These are phyloP conservation scores for Aspergillus alliaceus DNA, from an alignment of 2,329 filamentous ascomycete species.

Conservation along the genomic window DNA sequence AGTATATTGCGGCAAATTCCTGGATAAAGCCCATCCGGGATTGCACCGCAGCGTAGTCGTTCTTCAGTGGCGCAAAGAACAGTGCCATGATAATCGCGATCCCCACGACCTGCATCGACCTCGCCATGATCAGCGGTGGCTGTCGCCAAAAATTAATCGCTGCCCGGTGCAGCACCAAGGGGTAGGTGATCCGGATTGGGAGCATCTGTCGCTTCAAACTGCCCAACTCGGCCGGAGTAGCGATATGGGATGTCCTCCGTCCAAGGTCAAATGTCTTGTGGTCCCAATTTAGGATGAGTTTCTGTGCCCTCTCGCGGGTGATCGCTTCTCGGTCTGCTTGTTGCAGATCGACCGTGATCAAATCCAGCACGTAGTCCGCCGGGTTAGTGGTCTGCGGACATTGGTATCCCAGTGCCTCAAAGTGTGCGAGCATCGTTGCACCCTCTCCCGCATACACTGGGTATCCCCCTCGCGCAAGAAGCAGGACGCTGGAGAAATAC, in stretches of 20 bases:
- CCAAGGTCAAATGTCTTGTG: conserved; percentile 18
- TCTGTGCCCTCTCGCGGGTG: conserved; percentile 62
- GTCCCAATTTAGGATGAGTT: conserved; percentile 62
- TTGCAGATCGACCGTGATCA: conserved; percentile 75
- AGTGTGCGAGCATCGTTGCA: conserved; percentile 64
- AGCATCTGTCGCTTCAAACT: conserved; percentile 65
- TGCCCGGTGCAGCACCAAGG: conserved; percentile 66
- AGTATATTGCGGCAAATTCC: conserved; percentile 61
- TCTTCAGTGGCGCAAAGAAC: conserved; percentile 70
- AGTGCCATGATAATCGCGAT: conserved; percentile 63
- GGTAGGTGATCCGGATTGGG: conserved; percentile 62
- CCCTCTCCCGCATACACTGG: conserved; percentile 68
- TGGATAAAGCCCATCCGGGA: conserved; percentile 73
- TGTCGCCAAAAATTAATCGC: conserved; percentile 69
- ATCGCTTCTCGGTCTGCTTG: conserved; percentile 61
- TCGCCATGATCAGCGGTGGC: conserved; percentile 62
- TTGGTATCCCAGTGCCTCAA: conserved; percentile 58
- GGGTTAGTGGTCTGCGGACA: conserved; percentile 73
- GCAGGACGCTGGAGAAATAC: conserved; percentile 69
- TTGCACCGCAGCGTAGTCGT: conserved; percentile 69
- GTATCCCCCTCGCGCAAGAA: conserved; percentile 68
- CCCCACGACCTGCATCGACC: conserved; percentile 66
- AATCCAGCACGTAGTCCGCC: conserved; percentile 73
- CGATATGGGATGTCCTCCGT: conserved; percentile 47
- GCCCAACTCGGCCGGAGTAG: conserved; percentile 71